phyloP scores from a whole-genome alignment of 176 grass and related monocot genomes.

The Musa acuminata region DNA sequence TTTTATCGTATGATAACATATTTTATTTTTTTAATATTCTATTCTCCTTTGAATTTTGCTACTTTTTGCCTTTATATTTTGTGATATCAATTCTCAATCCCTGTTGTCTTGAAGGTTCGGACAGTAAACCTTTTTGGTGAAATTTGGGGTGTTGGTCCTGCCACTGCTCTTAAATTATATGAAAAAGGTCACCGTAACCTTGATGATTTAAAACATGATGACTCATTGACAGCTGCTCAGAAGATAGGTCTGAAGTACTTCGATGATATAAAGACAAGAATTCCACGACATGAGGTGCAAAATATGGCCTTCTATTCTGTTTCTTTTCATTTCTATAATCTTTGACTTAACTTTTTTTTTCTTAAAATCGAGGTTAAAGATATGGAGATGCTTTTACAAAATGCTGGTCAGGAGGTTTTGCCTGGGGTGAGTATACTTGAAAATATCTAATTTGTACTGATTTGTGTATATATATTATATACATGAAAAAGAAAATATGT shows the following conservation, averaged over 20 bases:
- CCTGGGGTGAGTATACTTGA: constrained; percentile 51
- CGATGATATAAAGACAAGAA: constrained; percentile 87
- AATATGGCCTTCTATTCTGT: not conserved
- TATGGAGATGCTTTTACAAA: constrained; percentile 83
- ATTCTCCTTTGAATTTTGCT: not conserved
- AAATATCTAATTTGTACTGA: constrained; percentile 8
- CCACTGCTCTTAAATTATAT: constrained; percentile 86
- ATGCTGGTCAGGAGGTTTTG: constrained; percentile 58
- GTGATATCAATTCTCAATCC: constrained; percentile 22
- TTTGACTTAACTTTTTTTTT: constrained; percentile 12
- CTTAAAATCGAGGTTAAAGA: constrained; percentile 51
- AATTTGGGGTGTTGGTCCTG: constrained; percentile 94
- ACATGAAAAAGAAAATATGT: not conserved
- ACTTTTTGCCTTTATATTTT: not conserved
- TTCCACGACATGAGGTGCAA: constrained; percentile 58
- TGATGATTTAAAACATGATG: constrained; percentile 71
- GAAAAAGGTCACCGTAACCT: constrained; percentile 88
- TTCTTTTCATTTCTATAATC: not conserved
- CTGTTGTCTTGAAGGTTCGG: constrained; percentile 40
- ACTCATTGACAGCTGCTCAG: constrained; percentile 64
- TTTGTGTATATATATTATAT: constrained; percentile 3
- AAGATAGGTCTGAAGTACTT: constrained; percentile 78
- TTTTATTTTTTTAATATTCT: not conserved
- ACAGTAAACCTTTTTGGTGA: constrained; percentile 82
- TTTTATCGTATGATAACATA: not conserved